Base-by-base conservation (phyloP, 805 yeast species). In the Candida lessepsii region DNA sequence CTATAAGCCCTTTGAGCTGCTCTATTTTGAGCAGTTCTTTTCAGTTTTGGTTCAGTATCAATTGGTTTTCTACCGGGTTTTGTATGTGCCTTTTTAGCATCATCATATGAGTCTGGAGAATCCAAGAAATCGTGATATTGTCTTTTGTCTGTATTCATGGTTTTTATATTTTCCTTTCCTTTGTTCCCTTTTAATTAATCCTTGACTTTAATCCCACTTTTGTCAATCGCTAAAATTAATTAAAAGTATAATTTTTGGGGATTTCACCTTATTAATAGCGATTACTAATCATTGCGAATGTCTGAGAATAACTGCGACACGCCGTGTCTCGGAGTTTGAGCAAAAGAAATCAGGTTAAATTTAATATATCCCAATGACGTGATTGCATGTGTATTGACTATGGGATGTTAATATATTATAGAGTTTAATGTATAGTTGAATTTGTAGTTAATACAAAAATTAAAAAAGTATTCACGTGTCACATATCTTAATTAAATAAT, bases 1-100 rank as follows among this genome's bases (percentile, higher is more conserved):
- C 98, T 73, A 64, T 88, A 91, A 5, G 98, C 98, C 40, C 98
- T 73, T 64, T 93, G 99, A n/a, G 98, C 98, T 3, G 97, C 97
- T 53, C 98, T 76, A 61, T 93, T 91, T 65, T 93, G 98, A 2
- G 97, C 97, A 11, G 96, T 88, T 52, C 99, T 73, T 70, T 87
- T 91, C 54, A 80, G 81, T 57, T 84, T 88, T 7, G 95, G 90
- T 51, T 88, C 95, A 14, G 77, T 74, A 7, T 83, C 78, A 38
- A 84, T 67, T 0, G 87, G 90, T 67, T 86, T 89, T 44, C 96
- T 74, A 2, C 96, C 96, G 0, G 93, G 88, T 55, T 81, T 83
- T 34, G 67, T 56, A 44, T 64, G 70, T 19, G 52, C 45, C 49
- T 63, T 69, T 49, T 67, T 64, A 48, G 58, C 65, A 34, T 63